Evolutionary conservation across 805 yeast species (phyloP).

Genomic region (Cyberlindnera amylophila): DNA sequence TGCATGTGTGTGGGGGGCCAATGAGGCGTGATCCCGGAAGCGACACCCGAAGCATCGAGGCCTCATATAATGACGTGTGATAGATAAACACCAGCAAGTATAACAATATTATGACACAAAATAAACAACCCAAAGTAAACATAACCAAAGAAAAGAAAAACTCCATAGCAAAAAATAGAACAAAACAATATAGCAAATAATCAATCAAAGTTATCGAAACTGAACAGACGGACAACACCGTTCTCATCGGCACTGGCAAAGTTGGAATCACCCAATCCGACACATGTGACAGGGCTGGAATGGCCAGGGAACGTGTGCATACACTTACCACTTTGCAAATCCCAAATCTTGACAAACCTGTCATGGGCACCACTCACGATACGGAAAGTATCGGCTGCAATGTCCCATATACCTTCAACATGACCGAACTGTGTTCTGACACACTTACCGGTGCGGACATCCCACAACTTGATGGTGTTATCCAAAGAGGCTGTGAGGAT

Average conservation of each 20-base stretch:
- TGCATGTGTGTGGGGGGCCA: too few relatives aligned
- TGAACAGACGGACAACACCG: slow-evolving; percentile 81
- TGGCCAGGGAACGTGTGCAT: slow-evolving; percentile 88
- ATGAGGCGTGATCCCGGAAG: too few relatives aligned
- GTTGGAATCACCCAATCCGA: slow-evolving; percentile 83
- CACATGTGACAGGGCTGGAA: slow-evolving; percentile 58
- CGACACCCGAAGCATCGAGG: too few relatives aligned
- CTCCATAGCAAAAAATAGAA: too few relatives aligned
- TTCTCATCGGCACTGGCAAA: slow-evolving; percentile 88
- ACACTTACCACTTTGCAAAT: slow-evolving; percentile 88
- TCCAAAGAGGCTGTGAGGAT: slow-evolving; percentile 83
- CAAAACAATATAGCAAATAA: neutral
- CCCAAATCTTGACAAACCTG: slow-evolving; percentile 89
- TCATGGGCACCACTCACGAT: slow-evolving; percentile 95
- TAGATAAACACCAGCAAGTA: too few relatives aligned
- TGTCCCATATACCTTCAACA: slow-evolving; percentile 97
- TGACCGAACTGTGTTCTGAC: slow-evolving; percentile 95
- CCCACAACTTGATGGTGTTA: slow-evolving; percentile 92
- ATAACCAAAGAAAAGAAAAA: neutral
- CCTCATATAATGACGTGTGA: too few relatives aligned
- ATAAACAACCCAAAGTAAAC: too few relatives aligned
- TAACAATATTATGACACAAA: too few relatives aligned
- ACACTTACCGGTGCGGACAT: slow-evolving; percentile 80
- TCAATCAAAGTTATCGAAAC: slow-evolving; percentile 50
- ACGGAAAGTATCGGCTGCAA: slow-evolving; percentile 92